These are phyloP conservation scores for Aegle marmelos DNA, from an alignment of 345 rosid species.

Conservation along the genomic window DNA sequence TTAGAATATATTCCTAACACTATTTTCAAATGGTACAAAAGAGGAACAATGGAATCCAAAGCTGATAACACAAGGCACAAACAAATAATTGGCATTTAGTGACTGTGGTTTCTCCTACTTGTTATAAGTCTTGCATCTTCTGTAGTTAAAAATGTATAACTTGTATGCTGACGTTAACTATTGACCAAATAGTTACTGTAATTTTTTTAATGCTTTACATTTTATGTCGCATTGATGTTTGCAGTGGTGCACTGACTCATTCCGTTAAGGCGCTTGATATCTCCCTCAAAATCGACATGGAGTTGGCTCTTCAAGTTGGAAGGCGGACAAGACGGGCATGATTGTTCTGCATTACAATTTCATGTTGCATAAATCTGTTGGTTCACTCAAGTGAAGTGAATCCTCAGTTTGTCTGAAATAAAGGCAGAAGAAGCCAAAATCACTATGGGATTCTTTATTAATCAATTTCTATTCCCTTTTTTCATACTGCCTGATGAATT, in stretches of 20 bases:
- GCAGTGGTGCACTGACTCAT: constrained; percentile 92
- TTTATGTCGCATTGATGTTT: constrained; percentile 12
- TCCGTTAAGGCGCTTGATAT: constrained; percentile 91
- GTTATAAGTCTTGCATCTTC: neutral
- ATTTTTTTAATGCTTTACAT: neutral
- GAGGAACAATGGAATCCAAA: neutral
- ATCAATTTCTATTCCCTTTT: neutral
- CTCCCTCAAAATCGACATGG: constrained; percentile 89
- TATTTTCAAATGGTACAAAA: neutral
- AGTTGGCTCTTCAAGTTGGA: constrained; percentile 86
- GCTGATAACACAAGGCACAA: neutral
- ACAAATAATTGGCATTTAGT: neutral
- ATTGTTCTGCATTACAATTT: neutral
- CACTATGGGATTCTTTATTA: neutral
- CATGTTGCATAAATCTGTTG: neutral
- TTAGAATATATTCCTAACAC: neutral
- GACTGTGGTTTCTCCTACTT: neutral
- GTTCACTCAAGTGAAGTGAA: neutral
- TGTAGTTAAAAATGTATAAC: neutral
- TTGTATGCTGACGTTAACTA: neutral
- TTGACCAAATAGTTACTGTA: neutral
- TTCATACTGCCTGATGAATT: neutral
- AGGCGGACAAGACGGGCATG: constrained; percentile 87
- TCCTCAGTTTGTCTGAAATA: neutral
- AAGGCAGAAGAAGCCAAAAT: neutral